Evolutionary conservation across 2,329 filamentous ascomycete species (phyloP).

Genomic region (Emergomyces orientalis): DNA sequence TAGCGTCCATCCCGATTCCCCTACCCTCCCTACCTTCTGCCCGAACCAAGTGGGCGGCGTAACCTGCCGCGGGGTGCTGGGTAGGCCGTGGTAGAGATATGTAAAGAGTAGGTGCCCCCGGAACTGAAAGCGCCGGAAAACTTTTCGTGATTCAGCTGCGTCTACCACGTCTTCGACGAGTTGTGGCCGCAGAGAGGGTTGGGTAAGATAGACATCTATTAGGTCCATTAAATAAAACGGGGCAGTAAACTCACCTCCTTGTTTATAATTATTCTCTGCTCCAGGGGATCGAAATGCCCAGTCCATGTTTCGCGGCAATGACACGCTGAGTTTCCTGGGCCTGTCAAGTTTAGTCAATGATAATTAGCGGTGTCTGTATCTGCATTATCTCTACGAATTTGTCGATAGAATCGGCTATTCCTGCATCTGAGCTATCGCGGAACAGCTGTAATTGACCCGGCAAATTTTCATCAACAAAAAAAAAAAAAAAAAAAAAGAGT

Average conservation of each 20-base stretch:
- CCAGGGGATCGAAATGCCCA: neutral
- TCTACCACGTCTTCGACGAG: conserved; percentile 5
- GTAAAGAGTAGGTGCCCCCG: conserved; percentile 5
- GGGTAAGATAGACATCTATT: neutral
- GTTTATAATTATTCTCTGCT: neutral
- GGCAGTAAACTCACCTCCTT: neutral
- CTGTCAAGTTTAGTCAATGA: conserved; percentile 1
- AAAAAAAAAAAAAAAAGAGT: neutral
- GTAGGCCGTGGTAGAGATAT: conserved; percentile 6
- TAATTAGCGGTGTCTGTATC: neutral
- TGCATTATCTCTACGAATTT: neutral
- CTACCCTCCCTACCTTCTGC: neutral
- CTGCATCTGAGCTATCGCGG: neutral
- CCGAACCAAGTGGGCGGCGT: neutral
- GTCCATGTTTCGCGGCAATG: neutral
- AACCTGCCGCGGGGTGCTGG: neutral
- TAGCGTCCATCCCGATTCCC: neutral
- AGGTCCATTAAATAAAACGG: neutral
- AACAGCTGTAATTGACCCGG: neutral
- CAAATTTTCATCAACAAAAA: conserved; percentile 1
- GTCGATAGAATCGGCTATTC: neutral
- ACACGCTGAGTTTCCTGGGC: neutral
- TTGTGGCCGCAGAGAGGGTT: neutral
- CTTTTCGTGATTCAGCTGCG: neutral
- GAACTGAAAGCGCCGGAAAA: conserved; percentile 4